Percentiles rank a stretch among this genome's conserved stretches.
These are phyloP conservation scores for Periconia digitata DNA, from an alignment of 2,329 filamentous ascomycete genomes.

Conservation along the genomic window DNA sequence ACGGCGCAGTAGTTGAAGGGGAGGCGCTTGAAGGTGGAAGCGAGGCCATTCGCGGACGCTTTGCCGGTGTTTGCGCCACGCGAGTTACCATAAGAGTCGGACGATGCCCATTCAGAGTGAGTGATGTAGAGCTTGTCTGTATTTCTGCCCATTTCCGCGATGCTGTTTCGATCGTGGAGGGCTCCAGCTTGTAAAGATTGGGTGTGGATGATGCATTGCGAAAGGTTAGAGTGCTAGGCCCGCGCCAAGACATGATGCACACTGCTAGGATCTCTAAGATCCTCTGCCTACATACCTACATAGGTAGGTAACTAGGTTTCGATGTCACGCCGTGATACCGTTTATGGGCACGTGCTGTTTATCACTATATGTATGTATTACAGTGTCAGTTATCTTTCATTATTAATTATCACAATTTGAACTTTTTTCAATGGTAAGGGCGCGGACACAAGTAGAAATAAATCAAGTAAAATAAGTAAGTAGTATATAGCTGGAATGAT, in stretches of 20 bases:
- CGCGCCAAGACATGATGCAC: not conserved
- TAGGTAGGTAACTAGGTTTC: too few species aligned
- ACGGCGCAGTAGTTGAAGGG: constrained; percentile 99
- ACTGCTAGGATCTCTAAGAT: too few species aligned
- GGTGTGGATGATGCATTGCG: not conserved
- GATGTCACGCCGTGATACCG: too few species aligned
- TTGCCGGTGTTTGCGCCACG: constrained; percentile 66
- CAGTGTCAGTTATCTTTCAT: too few species aligned
- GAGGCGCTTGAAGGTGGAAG: constrained; percentile 76
- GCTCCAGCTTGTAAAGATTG: not conserved
- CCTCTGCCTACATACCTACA: too few species aligned
- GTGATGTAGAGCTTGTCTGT: constrained; percentile 67
- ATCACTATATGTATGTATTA: too few species aligned
- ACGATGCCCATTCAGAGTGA: constrained; percentile 95
- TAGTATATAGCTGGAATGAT: too few species aligned
- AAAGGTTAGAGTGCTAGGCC: not conserved
- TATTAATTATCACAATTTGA: too few species aligned
- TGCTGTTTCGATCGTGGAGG: not conserved
- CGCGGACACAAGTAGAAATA: too few species aligned
- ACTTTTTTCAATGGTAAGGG: too few species aligned
- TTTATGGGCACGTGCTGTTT: too few species aligned
- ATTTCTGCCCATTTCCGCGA: constrained; percentile 38
- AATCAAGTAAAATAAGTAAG: too few species aligned
- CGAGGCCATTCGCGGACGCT: constrained; percentile 51
- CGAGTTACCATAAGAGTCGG: constrained; percentile 83